Conservation (phyloP, 1,284 basidiomycete species). For the Puccinia novopanici region DNA sequence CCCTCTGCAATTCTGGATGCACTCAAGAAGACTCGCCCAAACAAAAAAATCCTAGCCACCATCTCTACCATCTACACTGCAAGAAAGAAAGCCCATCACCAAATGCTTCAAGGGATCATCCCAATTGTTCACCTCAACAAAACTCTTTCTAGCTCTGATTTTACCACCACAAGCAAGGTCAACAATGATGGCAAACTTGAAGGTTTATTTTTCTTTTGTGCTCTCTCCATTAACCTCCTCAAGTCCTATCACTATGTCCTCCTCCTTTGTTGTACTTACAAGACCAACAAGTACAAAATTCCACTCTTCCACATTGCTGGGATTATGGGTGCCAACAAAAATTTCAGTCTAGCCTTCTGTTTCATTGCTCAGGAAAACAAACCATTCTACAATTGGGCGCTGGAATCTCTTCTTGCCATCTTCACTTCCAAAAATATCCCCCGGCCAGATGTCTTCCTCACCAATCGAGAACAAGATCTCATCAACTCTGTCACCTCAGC, state of each 20-base stretch:
- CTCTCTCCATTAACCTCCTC: not conserved
- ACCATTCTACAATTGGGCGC: not conserved
- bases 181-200: not conserved
- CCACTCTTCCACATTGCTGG: not conserved
- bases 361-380: conserved; percentile 18
- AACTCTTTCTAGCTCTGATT: not conserved
- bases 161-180: not conserved
- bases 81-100: not conserved
- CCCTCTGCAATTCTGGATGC: not conserved
- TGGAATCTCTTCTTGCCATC: not conserved
- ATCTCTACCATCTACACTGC: not conserved
- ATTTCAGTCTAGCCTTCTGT: conserved; percentile 3
- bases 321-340: not conserved
- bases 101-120: not conserved
- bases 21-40: not conserved
- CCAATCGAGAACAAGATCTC: not conserved
- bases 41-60: not conserved
- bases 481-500: not conserved
- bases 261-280: conserved; percentile 6
- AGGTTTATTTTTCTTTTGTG: not conserved
- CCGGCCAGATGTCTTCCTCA: not conserved
- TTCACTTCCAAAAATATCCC: not conserved
- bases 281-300: conserved; percentile 8
- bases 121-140: not conserved
- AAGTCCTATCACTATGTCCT: not conserved